These are phyloP conservation scores for Leishmania turanica DNA, from an alignment of 208 protist genomes.

Conservation along the genomic window DNA sequence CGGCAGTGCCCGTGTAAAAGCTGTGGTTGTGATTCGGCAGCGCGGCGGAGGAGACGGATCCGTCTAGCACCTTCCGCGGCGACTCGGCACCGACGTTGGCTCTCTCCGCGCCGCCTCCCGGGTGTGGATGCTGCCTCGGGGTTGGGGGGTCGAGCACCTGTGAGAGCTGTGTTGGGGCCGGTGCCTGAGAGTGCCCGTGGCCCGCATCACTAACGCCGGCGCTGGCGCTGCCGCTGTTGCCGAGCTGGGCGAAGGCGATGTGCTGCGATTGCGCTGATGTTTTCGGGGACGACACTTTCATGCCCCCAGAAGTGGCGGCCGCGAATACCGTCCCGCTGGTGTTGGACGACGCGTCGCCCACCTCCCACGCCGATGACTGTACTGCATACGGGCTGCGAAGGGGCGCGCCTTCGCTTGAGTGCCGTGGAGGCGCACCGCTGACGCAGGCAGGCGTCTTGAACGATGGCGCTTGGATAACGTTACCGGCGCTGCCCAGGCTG, in stretches of 20 bases:
- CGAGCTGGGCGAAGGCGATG: background rate
- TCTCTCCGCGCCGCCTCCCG: background rate
- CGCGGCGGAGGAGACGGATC: background rate
- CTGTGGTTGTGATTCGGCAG: slow-evolving; percentile 23
- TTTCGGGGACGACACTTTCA: background rate
- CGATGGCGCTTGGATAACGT: background rate
- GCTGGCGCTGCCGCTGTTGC: background rate
- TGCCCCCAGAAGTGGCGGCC: background rate
- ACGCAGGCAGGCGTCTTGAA: background rate
- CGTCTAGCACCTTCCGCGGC: background rate
- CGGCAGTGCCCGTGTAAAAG: slow-evolving; percentile 35
- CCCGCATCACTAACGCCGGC: background rate
- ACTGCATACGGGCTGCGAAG: background rate
- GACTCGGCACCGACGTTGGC: background rate
- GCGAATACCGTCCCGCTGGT: background rate
- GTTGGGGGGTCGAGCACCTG: background rate
- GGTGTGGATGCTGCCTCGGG: background rate
- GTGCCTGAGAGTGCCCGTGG: background rate
- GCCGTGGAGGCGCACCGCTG: background rate
- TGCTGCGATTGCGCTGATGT: background rate
- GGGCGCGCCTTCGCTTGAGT: background rate
- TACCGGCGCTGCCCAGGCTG: background rate
- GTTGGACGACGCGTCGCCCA: background rate
- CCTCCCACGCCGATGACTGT: background rate
- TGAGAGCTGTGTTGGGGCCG: background rate